phyloP scores from a whole-genome alignment of 1,139 yeast genomes.

The Candida frijolesensis region DNA sequence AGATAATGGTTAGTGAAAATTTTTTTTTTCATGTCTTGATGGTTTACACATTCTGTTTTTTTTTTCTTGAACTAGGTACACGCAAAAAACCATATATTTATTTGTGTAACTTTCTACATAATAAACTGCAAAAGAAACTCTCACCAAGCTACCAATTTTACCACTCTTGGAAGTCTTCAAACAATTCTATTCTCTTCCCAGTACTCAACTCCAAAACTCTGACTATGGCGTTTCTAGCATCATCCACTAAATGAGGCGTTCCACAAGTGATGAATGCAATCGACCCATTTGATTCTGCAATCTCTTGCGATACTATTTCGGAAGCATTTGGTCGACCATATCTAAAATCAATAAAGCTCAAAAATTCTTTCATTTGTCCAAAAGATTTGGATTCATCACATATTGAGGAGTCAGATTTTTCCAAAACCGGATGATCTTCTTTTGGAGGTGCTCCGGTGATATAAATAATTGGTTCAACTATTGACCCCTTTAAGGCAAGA shows the following conservation, averaged over 20 bases:
- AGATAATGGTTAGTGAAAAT: not conserved
- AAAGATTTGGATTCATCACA: constrained; percentile 1
- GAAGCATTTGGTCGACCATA: constrained; percentile 42
- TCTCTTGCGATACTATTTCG: constrained; percentile 32
- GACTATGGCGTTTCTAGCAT: constrained; percentile 25
- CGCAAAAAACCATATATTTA: not conserved
- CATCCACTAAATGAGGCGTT: constrained; percentile 43
- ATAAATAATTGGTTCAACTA: constrained; percentile 36
- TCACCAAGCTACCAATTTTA: constrained; percentile 1
- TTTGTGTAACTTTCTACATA: not conserved
- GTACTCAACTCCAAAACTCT: constrained; percentile 16
- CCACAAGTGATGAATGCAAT: constrained; percentile 45
- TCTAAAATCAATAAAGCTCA: constrained; percentile 37
- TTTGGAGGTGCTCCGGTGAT: constrained; percentile 22
- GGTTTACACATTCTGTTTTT: too few species aligned
- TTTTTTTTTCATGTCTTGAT: not conserved
- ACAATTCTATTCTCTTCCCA: constrained; percentile 24
- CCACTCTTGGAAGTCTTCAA: constrained; percentile 23
- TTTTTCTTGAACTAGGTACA: not conserved
- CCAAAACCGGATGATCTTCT: not conserved
- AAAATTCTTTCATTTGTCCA: constrained; percentile 4
- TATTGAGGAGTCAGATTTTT: not conserved
- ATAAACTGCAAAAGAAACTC: not conserved
- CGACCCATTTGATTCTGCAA: constrained; percentile 30
- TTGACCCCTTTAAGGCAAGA: constrained; percentile 28